Base-by-base conservation (phyloP, 805 yeast species). In the Metschnikowia similis region DNA sequence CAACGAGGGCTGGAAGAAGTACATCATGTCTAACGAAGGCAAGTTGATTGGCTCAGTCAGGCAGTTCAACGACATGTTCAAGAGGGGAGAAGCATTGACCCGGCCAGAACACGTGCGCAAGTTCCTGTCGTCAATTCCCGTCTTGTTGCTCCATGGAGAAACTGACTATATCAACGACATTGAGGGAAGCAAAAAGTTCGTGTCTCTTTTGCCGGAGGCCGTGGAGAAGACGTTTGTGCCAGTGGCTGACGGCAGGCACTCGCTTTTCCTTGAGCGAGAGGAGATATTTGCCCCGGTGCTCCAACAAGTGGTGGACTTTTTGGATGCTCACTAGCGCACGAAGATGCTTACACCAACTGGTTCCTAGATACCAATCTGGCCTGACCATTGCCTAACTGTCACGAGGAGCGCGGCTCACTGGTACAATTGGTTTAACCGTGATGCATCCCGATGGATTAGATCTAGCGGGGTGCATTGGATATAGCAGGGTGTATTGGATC, bases 141-240 rank as follows among this genome's bases (percentile, higher is more conserved):
- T 85, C 4, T 62, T 83, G 30, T 66, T 87, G 9, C 56, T 80
- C 39, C 92, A 86, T 62, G 90, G 92, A 30, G 69, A 71, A 8
- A 67, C 65, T n/a, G 95, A 87, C 62, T 66, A 74, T 35, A 75
- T 87, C 56, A 87, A 85, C 62, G 81, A 77, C 62, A 65, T 71
- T 36, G 65, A 70, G 14, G 82, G 77, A 4, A 70, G 84, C 16
- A 62, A 70, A 50, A 57, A 64, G 48, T 82, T 81, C 48, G 59
- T 70, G 42, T 59, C 64, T 0, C 51, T 66, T 14, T 60, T 68
- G 49, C 66, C 72, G 35, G 63, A 64, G 41, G 52, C 60, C 48
- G 62, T 71, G 26, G 70, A 72, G 38, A 70, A 61, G 46, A 60
- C 69, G 50, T 61, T 68, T 31, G 58, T 36, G 60, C 66, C 55